These are phyloP conservation scores for Syzygium malaccense DNA, from an alignment of 441 rosid genomes.

Conservation along the genomic window DNA sequence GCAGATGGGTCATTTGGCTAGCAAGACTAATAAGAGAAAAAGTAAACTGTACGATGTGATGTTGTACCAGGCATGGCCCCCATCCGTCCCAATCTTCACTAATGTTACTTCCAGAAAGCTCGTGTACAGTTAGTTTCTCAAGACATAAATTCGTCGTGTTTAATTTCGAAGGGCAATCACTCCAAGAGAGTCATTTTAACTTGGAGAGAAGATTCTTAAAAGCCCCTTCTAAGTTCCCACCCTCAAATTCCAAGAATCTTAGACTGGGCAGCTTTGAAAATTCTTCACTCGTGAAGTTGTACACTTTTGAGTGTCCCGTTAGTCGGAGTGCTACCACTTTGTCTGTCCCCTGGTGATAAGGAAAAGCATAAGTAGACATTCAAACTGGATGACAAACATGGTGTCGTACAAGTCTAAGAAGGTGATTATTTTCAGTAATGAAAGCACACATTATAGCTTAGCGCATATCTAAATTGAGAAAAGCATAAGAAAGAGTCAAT, in stretches of 20 bases:
- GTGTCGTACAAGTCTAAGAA: not conserved
- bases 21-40: not conserved
- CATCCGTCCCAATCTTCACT: not conserved
- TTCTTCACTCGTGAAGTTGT: not conserved
- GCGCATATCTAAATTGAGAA: not conserved
- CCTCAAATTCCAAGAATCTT: not conserved
- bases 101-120: not conserved
- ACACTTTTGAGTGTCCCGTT: not conserved
- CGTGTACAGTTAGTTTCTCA: not conserved
- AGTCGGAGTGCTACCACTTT: not conserved
- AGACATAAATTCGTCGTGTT: rapidly evolving
- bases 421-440: not conserved
- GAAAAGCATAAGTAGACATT: not conserved
- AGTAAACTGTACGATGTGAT: not conserved
- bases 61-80: not conserved
- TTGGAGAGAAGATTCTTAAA: not conserved
- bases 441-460: not conserved
- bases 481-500: not conserved
- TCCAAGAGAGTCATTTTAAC: not conserved
- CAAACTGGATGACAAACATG: not conserved
- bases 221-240: not conserved
- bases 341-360: not conserved
- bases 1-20: not conserved
- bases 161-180: not conserved
- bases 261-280: not conserved